Evolutionary conservation across 441 rosid genomes (phyloP), one percentile per base, ranked within the genome.

Genomic region (Macaranga tanarius): DNA sequence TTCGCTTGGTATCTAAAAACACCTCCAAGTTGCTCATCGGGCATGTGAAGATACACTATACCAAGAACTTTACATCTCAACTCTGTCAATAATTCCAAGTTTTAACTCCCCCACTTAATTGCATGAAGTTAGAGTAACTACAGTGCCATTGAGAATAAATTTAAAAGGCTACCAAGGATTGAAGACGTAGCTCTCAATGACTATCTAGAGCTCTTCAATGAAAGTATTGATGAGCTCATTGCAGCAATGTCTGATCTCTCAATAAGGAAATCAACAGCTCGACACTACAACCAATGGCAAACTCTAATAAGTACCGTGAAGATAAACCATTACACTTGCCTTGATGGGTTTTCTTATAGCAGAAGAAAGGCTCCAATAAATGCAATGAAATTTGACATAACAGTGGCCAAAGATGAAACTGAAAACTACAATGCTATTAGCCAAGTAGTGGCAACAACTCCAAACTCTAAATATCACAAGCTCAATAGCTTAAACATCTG

Each of bases 171-270:
- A 19, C 71, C 76, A 47, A 77, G 65, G 4, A 84, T 76, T 4
- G 86, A 90, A 65, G 75, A 75, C 50, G 72, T 76, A 4, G 96
- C 96, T 23, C 84, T 90, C 16, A 85, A 83, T 22, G 97, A 92
- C 73, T 92, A 96, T 74, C 75, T 89, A 28, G 89, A 88, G 80
- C 90, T 89, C 60, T 81, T 87, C 7, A 90, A 81, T 45, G 85
- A 79, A 58, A 86, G 91, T 1, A 77, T 87, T 0, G 89, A 85
- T 15, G 92, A 90, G 80, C 82, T 92, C 51, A 82, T 73, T 38
- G 10, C 79, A 28, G 86, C 88, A 2, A 56, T 83, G 16, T 81
- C 84, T 51, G 90, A 88, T 73, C 88, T 92, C 25, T 81, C 84
- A 55, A 80, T 82, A 0, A 74, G 66, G 71, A 79, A 81, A 77